These are phyloP conservation scores for Tuber calosporum DNA, from an alignment of 495 filamentous ascomycete species.

Conservation along the genomic window DNA sequence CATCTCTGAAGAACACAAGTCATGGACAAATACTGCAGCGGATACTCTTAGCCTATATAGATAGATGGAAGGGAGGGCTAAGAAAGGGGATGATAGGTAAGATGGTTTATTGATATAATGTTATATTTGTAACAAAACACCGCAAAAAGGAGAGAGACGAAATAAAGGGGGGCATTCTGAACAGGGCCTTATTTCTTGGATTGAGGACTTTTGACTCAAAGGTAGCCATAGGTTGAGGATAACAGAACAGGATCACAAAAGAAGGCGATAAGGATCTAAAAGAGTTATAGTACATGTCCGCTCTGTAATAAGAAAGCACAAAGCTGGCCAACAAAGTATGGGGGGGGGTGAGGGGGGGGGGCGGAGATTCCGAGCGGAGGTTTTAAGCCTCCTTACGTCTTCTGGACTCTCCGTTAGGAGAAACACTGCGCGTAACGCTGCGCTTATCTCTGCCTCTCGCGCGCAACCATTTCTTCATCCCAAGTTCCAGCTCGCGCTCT, in stretches of 20 bases:
- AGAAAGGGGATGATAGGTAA: neutral
- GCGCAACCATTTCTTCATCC: constrained; percentile 94
- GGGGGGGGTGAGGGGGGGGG: neutral
- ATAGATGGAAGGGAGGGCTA: neutral
- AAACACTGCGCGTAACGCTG: constrained; percentile 54
- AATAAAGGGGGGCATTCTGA: neutral
- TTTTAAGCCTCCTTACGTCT: constrained; percentile 31
- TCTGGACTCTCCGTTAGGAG: constrained; percentile 43
- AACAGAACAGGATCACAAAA: neutral
- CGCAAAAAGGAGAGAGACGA: neutral
- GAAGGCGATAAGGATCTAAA: neutral
- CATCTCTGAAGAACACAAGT: neutral
- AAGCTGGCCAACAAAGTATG: neutral
- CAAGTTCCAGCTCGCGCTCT: constrained; percentile 76
- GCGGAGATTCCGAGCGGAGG: neutral
- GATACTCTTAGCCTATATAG: neutral
- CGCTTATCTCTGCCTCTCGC: constrained; percentile 75
- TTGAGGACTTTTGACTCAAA: neutral
- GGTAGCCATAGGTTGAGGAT: neutral
- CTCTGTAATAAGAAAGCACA: neutral
- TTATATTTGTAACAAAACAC: neutral
- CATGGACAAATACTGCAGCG: neutral
- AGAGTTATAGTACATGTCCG: neutral
- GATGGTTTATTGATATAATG: neutral
- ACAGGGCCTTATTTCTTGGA: neutral